A percentile compares a stretch with the other conserved stretches of the same genome.
Evolutionary conservation across 768 basidiomycete species (phyloP).

Genomic region (Naematelia encephala): DNA sequence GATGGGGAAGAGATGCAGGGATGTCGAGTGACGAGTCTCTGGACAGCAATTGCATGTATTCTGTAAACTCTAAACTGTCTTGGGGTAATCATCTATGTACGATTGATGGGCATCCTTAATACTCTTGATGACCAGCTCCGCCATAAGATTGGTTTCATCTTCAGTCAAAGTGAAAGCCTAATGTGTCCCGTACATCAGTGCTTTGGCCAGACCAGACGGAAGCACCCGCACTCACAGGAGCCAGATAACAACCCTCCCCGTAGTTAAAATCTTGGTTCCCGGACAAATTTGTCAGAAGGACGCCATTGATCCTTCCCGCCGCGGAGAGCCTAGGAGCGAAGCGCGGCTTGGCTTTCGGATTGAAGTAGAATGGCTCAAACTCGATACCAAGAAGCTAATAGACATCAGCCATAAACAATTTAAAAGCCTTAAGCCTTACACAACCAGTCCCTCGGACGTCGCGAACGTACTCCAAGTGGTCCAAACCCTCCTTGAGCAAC

Average conservation of each 20-base stretch:
- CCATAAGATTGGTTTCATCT: too few species aligned
- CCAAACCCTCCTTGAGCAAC: conserved; percentile 8
- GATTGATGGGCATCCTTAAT: too few species aligned
- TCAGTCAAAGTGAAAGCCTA: too few species aligned
- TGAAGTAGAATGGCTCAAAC: neutral
- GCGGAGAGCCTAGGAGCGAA: conserved; percentile 1
- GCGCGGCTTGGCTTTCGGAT: neutral
- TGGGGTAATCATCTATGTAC: too few species aligned
- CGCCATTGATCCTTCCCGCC: neutral
- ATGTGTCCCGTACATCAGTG: too few species aligned
- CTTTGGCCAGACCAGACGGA: too few species aligned
- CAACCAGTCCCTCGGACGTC: conserved; percentile 24
- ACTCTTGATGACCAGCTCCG: too few species aligned
- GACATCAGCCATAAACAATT: neutral
- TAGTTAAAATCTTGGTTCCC: neutral
- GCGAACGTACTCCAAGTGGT: conserved; percentile 5
- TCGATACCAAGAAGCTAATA: neutral
- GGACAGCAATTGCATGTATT: too few species aligned
- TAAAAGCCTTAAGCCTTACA: conserved; percentile 8
- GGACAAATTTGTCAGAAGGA: neutral
- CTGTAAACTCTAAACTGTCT: too few species aligned
- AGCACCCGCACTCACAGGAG: neutral
- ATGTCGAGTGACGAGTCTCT: too few species aligned
- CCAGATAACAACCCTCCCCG: neutral
- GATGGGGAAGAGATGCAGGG: too few species aligned